Evolutionary conservation across 2,329 filamentous ascomycete species (phyloP).

Genomic region (Ascochyta lentis): DNA sequence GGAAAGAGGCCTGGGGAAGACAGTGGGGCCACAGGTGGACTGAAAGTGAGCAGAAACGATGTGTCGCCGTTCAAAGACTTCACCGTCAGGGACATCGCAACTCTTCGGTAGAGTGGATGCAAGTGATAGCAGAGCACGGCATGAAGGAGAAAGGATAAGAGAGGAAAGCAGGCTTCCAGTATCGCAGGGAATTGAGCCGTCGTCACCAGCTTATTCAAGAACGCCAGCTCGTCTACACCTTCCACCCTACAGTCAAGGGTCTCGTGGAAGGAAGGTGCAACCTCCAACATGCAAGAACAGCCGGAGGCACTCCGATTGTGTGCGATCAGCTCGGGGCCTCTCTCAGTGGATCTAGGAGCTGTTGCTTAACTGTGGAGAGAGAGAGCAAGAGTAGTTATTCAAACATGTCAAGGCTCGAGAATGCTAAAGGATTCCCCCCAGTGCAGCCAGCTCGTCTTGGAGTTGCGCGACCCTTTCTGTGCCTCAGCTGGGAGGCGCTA

Average conservation of each 20-base stretch:
- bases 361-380: not conserved
- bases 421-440: not conserved
- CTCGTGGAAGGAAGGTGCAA: conserved; percentile 5
- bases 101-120: conserved; percentile 7
- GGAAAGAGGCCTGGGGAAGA: conserved; percentile 50
- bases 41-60: conserved; percentile 70
- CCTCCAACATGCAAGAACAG: conserved; percentile 7
- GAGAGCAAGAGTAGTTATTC: not conserved
- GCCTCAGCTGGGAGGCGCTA: conserved; percentile 3
- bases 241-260: not conserved
- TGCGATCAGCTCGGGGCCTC: not conserved
- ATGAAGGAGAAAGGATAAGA: conserved; percentile 6
- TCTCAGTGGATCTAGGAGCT: not conserved
- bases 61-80: conserved; percentile 70
- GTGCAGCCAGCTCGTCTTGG: not conserved
- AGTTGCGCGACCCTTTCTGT: not conserved
- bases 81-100: conserved; percentile 67
- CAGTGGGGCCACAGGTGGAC: conserved; percentile 57
- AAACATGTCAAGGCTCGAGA: not conserved
- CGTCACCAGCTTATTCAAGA: conserved; percentile 13
- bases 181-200: conserved; percentile 3
- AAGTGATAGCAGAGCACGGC: not conserved
- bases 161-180: conserved; percentile 9
- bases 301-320: not conserved
- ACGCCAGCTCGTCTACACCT: conserved; percentile 13